These are phyloP conservation scores for Stylosanthes scabra DNA, from an alignment of 331 rosid genomes.

Conservation along the genomic window DNA sequence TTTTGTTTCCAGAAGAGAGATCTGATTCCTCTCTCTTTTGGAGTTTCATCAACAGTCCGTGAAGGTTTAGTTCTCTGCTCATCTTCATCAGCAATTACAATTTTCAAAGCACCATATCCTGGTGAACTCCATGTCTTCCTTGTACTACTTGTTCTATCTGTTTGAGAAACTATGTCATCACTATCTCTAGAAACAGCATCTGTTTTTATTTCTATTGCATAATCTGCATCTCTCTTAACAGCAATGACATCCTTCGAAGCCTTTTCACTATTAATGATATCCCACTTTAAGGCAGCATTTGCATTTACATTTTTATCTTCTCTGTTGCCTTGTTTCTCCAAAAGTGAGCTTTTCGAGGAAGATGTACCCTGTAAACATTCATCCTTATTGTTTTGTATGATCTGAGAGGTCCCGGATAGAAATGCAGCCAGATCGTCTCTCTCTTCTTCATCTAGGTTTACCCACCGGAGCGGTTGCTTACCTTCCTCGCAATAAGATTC, in stretches of 20 bases:
- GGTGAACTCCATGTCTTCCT: constrained; percentile 73
- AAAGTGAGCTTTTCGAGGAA: constrained; percentile 39
- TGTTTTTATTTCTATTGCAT: constrained; percentile 51
- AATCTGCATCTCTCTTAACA: constrained; percentile 42
- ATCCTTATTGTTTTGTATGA: constrained; percentile 41
- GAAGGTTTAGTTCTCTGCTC: constrained; percentile 48
- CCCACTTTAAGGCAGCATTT: constrained; percentile 48
- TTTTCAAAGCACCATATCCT: constrained; percentile 63
- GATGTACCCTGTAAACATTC: constrained; percentile 49
- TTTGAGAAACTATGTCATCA: constrained; percentile 70
- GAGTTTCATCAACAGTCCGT: constrained; percentile 55
- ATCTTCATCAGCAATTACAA: constrained; percentile 71
- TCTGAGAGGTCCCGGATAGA: constrained; percentile 76
- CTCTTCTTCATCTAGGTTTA: constrained; percentile 84
- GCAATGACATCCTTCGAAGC: constrained; percentile 50
- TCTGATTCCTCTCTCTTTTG: constrained; percentile 77
- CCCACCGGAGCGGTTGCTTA: constrained; percentile 84
- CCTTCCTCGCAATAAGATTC: constrained; percentile 75
- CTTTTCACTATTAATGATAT: constrained; percentile 46
- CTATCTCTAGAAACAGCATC: constrained; percentile 49
- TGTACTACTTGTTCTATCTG: constrained; percentile 63
- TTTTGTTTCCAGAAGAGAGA: constrained; percentile 74
- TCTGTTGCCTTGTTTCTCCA: constrained; percentile 46
- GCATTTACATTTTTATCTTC: constrained; percentile 47
- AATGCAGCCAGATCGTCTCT: constrained; percentile 89